Evolutionary conservation across 176 grass and related monocot species (phyloP), one percentile per base, ranked within the genome.

Genomic region (Lolium perenne): DNA sequence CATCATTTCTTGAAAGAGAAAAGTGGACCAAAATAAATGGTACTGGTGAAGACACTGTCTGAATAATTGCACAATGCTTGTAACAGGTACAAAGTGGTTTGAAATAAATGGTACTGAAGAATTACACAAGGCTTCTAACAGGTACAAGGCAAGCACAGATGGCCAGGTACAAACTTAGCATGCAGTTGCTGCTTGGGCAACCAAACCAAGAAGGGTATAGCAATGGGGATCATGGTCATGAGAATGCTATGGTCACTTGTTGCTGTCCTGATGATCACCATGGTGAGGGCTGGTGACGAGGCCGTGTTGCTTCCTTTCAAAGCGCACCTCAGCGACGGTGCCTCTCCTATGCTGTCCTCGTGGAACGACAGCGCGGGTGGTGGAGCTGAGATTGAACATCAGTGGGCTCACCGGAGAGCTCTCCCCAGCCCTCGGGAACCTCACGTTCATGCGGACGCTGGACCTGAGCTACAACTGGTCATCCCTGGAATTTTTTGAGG

Each of bases 401-500:
- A 64, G 11, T 12, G 61, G 61, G 61, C 61, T 64, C 61, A 64
- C 61, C 23, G 61, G 61, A 64, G 23, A 10, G 0, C 61, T 64
- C 4, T 29, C 61, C 25, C 23, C 23, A 0, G 61, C 61, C 61
- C 1, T 64, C 23, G 61, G 61, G 23, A 64, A 64, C 61, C 23
- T 64, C 61, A 29, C 23, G 11, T 32, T 64, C 23, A 22, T 64
- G 61, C 23, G 61, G 23, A 64, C 61, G 5, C 23, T 64, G 61
- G 61, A 64, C 61, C 23, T 64, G 23, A 64, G 61, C 61, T 64
- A 29, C 23, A 64, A 64, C 61, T 64, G 61, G 61, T n/a, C n/a
- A n/a, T n/a, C n/a, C n/a, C n/a, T n/a, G n/a, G n/a, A n/a, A n/a
- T n/a, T n/a, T n/a, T n/a, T n/a, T n/a, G n/a, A n/a, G n/a, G n/a